Percentiles rank a stretch among this genome's conserved stretches.
These are phyloP conservation scores for Trichaptum fuscoviolaceum DNA, from an alignment of 768 basidiomycete species.

Conservation along the genomic window DNA sequence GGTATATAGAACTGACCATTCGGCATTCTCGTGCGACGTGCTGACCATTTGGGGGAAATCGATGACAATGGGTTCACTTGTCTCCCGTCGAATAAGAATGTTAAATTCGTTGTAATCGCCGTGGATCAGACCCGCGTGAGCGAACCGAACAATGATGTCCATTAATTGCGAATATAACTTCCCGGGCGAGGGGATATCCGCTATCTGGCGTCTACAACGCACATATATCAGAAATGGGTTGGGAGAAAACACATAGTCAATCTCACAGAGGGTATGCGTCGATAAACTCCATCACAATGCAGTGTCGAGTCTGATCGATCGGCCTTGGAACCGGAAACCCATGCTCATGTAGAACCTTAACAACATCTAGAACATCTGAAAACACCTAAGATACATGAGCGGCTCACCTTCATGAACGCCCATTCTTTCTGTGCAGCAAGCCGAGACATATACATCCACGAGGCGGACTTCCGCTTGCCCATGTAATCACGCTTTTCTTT, in stretches of 20 bases:
- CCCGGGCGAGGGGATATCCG: conserved; percentile 78
- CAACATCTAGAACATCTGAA: neutral
- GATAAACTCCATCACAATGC: conserved; percentile 93
- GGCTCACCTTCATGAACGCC: conserved; percentile 92
- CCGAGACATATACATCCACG: conserved; percentile 99
- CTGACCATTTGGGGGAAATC: conserved; percentile 99
- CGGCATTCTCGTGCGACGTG: conserved; percentile 93
- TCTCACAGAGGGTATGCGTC: conserved; percentile 91
- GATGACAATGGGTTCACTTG: conserved; percentile 80
- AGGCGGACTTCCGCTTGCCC: conserved; percentile 90
- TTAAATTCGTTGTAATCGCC: conserved; percentile 99
- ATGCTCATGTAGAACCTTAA: conserved; percentile 84
- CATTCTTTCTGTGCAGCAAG: conserved; percentile 96
- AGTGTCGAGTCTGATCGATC: conserved; percentile 92
- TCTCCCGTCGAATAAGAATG: conserved; percentile 81
- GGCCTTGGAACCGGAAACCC: conserved; percentile 91
- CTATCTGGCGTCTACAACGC: conserved; percentile 71
- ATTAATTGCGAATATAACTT: conserved; percentile 88
- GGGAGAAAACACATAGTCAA: neutral
- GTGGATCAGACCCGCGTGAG: conserved; percentile 92
- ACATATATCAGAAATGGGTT: neutral
- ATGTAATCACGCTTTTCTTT: conserved; percentile 96
- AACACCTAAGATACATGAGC: conserved; percentile 6
- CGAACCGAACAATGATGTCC: conserved; percentile 95
- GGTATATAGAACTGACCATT: conserved; percentile 61